Conservation (phyloP, 108 stramenopile species). For the Pseudonitzschia multiseries region DNA sequence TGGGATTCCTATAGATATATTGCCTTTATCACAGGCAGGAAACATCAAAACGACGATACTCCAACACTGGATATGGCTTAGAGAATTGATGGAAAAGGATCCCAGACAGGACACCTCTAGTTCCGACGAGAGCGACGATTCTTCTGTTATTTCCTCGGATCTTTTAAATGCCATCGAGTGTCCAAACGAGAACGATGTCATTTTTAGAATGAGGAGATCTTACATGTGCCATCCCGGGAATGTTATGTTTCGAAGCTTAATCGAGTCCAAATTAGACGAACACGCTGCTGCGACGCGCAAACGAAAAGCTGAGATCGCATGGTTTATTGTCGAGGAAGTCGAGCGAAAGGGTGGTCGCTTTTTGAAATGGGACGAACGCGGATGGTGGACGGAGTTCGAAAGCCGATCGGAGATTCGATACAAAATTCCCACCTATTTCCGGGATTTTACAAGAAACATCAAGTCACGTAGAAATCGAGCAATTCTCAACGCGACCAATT, state of each 20-base stretch:
- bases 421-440: conserved; percentile 11
- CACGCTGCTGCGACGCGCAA: conserved; percentile 1
- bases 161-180: conserved; percentile 3
- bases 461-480: background rate
- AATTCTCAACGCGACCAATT: background rate
- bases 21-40: conserved; percentile 22
- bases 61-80: conserved; percentile 25
- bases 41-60: conserved; percentile 17
- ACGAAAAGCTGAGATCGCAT: conserved; percentile 8
- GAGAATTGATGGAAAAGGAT: conserved; percentile 1
- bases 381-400: conserved; percentile 20
- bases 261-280: conserved; percentile 16
- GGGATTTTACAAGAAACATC: conserved; percentile 3
- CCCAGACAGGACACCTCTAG: background rate
- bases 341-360: conserved; percentile 14
- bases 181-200: conserved; percentile 9
- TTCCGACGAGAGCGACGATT: background rate
- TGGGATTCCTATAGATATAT: conserved; percentile 28
- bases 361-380: conserved; percentile 6
- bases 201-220: conserved; percentile 8
- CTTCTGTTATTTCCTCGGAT: background rate
- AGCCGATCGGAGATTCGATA: conserved; percentile 9
- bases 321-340: conserved; percentile 12
- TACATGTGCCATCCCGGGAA: conserved; percentile 16
- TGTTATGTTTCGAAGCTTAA: conserved; percentile 14